phyloP scores from a whole-genome alignment of 2,329 filamentous ascomycete genomes.

The Pyrenophora seminiperda region DNA sequence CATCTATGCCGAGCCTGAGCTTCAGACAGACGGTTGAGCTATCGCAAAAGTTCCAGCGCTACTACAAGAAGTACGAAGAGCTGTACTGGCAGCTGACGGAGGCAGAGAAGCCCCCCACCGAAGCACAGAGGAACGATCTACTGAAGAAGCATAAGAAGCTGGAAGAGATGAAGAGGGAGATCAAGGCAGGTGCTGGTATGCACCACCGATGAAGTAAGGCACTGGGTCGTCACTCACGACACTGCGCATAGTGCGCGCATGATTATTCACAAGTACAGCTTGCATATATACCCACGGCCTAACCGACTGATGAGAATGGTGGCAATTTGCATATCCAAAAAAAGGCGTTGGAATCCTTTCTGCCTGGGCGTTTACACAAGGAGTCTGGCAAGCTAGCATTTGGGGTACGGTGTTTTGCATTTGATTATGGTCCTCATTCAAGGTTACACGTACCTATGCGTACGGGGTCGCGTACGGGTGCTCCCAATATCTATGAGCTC shows the following conservation, averaged over 20 bases:
- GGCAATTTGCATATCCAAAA: slow-evolving; percentile 26
- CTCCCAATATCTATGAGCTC: slow-evolving; percentile 18
- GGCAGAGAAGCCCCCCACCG: slow-evolving; percentile 50
- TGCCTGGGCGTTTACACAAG: slow-evolving; percentile 12
- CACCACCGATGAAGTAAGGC: slow-evolving; percentile 30
- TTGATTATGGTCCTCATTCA: slow-evolving; percentile 1
- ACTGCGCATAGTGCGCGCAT: slow-evolving; percentile 15
- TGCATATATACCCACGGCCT: slow-evolving; percentile 30
- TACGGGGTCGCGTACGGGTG: slow-evolving; percentile 4
- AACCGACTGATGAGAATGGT: slow-evolving; percentile 10
- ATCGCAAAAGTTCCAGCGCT: slow-evolving; percentile 60
- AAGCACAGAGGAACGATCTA: slow-evolving; percentile 58
- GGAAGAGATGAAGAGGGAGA: slow-evolving; percentile 63
- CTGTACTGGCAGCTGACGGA: slow-evolving; percentile 57
- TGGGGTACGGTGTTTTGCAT: slow-evolving; percentile 18
- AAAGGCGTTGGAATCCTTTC: slow-evolving; percentile 20
- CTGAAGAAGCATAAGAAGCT: slow-evolving; percentile 60
- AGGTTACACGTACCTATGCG: slow-evolving; percentile 6
- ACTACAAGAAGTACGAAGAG: slow-evolving; percentile 63
- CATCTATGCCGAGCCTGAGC: slow-evolving; percentile 43
- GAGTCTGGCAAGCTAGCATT: slow-evolving; percentile 16
- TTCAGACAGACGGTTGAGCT: slow-evolving; percentile 54
- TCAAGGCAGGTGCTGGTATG: slow-evolving; percentile 48
- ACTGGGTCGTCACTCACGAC: slow-evolving; percentile 3
- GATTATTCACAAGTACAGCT: slow-evolving; percentile 21